Conservation (phyloP, 768 basidiomycete species). For the Melanogaster broomeanus region DNA sequence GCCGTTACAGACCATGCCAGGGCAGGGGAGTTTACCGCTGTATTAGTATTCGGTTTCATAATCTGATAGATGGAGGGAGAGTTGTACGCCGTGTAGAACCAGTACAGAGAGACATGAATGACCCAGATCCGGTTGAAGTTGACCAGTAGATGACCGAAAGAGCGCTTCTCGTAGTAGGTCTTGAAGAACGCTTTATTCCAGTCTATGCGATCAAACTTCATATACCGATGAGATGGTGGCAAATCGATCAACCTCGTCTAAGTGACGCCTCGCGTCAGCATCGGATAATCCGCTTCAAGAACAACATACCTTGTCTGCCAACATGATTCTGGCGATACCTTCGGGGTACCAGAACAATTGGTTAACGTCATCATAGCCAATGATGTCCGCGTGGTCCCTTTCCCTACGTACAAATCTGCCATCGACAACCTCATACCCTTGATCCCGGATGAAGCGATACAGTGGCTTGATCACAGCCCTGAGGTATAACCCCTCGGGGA, state of each 20-base stretch:
- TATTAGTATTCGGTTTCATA: slow-evolving; percentile 23
- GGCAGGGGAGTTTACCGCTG: slow-evolving; percentile 62
- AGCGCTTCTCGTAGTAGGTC: slow-evolving; percentile 97
- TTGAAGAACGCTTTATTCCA: slow-evolving; percentile 99
- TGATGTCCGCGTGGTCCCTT: slow-evolving; percentile 89
- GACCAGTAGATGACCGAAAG: slow-evolving; percentile 94
- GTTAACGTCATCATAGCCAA: slow-evolving; percentile 99
- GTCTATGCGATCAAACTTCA: slow-evolving; percentile 95
- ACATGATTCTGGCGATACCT: slow-evolving; percentile 88
- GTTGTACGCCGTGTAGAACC: slow-evolving; percentile 95
- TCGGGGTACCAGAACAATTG: slow-evolving; percentile 99
- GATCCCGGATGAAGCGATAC: slow-evolving; percentile 95
- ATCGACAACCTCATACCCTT: slow-evolving; percentile 95
- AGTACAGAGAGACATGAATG: slow-evolving; percentile 92
- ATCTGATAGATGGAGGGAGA: slow-evolving; percentile 81
- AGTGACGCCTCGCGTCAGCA: slow-evolving; percentile 1
- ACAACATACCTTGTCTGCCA: slow-evolving; percentile 78
- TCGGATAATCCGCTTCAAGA: background rate
- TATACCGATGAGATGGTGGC: slow-evolving; percentile 88
- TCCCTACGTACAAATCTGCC: slow-evolving; percentile 94
- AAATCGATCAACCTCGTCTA: slow-evolving; percentile 91
- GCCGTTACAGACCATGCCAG: slow-evolving; percentile 94
- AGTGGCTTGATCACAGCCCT: slow-evolving; percentile 89
- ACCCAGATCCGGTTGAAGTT: slow-evolving; percentile 99
- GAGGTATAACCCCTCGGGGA: slow-evolving; percentile 94